Percentiles rank a stretch among this genome's conserved stretches.
phyloP scores from a whole-genome alignment of 2,329 filamentous ascomycete species.

The Talaromyces sp. region DNA sequence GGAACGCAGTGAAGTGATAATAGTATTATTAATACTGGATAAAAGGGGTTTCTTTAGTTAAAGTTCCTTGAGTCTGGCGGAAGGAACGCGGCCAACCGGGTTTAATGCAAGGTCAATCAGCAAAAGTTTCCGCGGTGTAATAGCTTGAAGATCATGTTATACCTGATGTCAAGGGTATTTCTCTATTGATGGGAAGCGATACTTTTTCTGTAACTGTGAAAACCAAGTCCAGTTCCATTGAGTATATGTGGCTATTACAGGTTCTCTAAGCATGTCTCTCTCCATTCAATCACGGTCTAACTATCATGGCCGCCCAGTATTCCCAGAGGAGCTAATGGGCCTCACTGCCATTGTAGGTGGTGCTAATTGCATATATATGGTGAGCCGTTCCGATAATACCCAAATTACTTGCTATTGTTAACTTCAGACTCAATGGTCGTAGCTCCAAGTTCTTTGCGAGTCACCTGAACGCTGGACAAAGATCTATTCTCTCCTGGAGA shows the following conservation, averaged over 20 bases:
- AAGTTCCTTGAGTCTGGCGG: neutral
- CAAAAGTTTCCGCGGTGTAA: neutral
- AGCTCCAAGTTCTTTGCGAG: constrained; percentile 1
- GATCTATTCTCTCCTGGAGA: constrained; percentile 4
- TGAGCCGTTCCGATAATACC: neutral
- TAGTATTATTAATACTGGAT: too few relatives aligned
- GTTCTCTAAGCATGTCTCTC: constrained; percentile 1
- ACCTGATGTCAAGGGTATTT: neutral
- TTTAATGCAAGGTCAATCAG: neutral
- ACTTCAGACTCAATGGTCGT: neutral
- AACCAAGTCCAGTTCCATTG: neutral
- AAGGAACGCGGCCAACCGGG: neutral
- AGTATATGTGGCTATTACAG: neutral
- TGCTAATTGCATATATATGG: constrained; percentile 7
- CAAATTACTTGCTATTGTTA: neutral
- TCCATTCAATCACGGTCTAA: constrained; percentile 24
- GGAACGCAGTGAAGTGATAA: too few relatives aligned
- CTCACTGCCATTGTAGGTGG: constrained; percentile 5
- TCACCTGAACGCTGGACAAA: constrained; percentile 4
- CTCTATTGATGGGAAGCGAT: neutral
- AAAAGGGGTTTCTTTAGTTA: neutral
- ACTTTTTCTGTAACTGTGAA: neutral
- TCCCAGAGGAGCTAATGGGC: constrained; percentile 3
- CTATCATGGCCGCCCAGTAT: constrained; percentile 29
- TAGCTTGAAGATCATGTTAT: neutral